These are phyloP conservation scores for Trametes versicolor DNA, from an alignment of 1,284 basidiomycete genomes.

Conservation along the genomic window DNA sequence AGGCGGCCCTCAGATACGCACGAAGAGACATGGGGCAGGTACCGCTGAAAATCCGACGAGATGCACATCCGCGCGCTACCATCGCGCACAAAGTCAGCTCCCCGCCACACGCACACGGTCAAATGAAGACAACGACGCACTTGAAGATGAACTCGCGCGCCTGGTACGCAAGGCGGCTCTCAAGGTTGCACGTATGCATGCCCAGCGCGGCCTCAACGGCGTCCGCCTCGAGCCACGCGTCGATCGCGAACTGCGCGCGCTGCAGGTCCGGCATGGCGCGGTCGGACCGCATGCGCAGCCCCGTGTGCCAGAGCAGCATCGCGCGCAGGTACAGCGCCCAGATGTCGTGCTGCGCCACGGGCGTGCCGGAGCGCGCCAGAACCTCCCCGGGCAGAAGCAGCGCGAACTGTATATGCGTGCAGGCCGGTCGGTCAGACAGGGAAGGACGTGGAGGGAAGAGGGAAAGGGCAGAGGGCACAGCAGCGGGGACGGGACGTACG, in stretches of 20 bases:
- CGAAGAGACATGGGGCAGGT: conserved; percentile 66
- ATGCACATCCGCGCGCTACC: conserved; percentile 72
- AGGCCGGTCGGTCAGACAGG: neutral
- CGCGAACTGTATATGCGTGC: conserved; percentile 56
- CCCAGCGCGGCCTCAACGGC: conserved; percentile 68
- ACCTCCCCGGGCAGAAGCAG: conserved; percentile 71
- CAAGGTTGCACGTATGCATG: conserved; percentile 69
- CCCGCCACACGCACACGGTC: no score
- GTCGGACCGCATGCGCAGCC: conserved; percentile 63
- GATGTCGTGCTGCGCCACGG: conserved; percentile 65
- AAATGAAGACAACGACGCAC: conserved; percentile 50
- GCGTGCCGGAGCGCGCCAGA: conserved; percentile 49
- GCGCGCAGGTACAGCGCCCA: conserved; percentile 75
- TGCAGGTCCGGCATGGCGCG: conserved; percentile 51
- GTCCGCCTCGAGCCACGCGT: conserved; percentile 75
- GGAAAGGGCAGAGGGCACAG: conserved; percentile 4
- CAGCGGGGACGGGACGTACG: conserved; percentile 50
- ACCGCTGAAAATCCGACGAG: conserved; percentile 71
- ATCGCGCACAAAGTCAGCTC: neutral
- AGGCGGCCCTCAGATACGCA: conserved; percentile 45
- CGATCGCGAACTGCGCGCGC: conserved; percentile 67
- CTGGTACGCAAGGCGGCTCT: conserved; percentile 69
- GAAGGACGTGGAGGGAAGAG: neutral
- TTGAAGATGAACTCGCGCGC: conserved; percentile 79
- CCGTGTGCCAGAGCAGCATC: conserved; percentile 74